Evolutionary conservation across 768 basidiomycete genomes (phyloP), one percentile per base, ranked within the genome.

Genomic region (Cubamyces lactineus): DNA sequence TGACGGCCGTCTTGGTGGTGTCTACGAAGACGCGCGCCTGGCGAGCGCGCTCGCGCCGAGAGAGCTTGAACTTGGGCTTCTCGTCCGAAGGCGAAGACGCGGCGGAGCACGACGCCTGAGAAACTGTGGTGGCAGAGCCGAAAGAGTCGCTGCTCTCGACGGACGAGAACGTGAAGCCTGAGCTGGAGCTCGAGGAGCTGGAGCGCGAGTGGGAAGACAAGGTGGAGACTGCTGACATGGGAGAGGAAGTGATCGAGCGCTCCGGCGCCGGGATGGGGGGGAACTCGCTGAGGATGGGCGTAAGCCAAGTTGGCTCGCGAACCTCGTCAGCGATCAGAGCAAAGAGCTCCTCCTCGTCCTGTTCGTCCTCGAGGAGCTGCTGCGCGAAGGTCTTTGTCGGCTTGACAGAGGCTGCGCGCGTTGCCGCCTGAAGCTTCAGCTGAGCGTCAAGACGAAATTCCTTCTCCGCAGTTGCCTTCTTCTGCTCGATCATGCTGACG

Each of bases 1-100:
- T 92, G 64, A 92, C 88, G 47, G 89, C 88, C 56, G 76, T 91
- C 80, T 87, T 92, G 70, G 86, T 76, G 21, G 80, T 83, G 74
- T 93, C 91, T 57, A 93, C 74, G 70, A 82, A 91, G 67, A 92
- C 88, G 64, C 84, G 85, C 23, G 83, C 82, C 72, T 87, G 86
- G 64, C 86, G 82, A 9, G 84, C 83, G 52, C 81, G 82, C 73
- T 91, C 89, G 62, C 89, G 84, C 57, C 88, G 86, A 23, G 87
- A 88, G 57, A 83, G 80, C 71, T 82, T 83, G 65, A 70, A 67
- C 48, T 60, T 64, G 54, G 77, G 75, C 46, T 71, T 64, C 53
- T 70, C 70, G 52, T 69, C 69, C 48, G 69, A 54, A 59, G 71
- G 63, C 54, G 66, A 65, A 57, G 43, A 34, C 9, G 34, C 9